Base-by-base conservation (phyloP, 768 basidiomycete genomes). In the Suillus bovinus region DNA sequence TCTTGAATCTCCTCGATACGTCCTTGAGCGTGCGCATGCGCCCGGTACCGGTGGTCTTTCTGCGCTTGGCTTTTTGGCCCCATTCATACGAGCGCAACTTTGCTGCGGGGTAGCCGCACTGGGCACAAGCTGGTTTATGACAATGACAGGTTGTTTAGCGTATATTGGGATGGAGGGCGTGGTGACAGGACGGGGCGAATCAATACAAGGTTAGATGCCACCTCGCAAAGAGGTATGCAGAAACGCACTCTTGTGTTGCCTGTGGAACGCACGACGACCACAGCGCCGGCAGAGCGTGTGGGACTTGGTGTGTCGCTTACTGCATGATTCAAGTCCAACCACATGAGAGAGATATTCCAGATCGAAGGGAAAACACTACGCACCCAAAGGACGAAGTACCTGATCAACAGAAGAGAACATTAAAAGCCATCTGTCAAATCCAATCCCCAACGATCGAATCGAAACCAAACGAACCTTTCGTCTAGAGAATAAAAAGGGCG, bases 41-140 rank as follows among this genome's bases (percentile, higher is more conserved):
- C 68, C 96, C 96, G 67, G 96, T 96, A 63, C 97, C 97, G 63
- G 97, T 98, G 54, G 96, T 99, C 89, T 96, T 97, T 88, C 96
- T 90, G 80, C 97, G 90, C 88, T 99, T 98, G 60, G 97, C 97
- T 86, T 99, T 99, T 76, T 88, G 85, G 68, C 95, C 94, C 97
- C 97, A 99, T 80, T 98, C 91, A 79, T 88, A 99, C 71, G 93
- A 95, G 73, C 96, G 88, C 71, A 96, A 80, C 81, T 93, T 99
- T 60, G 97, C 96, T 61, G 94, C 81, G 50, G 97, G 97, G 81
- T 94, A 99, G 62, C 96, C 97, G 77, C 97, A 98, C 76, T 93
- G 91, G 27, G 89, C 91, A 80, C 97, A 99, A 63, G 88, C 95
- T 97, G 73, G 41, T 20, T 14, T 42, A 22, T 29, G 33, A 36